These are phyloP conservation scores for Glonium stellatum DNA, from an alignment of 495 filamentous ascomycete species.

Conservation along the genomic window DNA sequence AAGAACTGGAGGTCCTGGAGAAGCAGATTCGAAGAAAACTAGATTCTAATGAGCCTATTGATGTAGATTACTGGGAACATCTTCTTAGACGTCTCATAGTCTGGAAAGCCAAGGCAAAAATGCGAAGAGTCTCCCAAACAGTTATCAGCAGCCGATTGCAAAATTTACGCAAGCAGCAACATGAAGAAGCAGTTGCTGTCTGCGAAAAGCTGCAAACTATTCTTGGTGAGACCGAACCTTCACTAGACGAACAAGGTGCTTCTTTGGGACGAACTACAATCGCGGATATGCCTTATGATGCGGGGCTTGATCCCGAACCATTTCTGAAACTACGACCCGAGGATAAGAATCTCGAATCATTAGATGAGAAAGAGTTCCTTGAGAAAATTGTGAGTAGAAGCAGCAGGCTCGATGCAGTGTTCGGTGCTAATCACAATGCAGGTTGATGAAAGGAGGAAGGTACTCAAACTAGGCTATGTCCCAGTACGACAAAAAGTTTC, in stretches of 20 bases:
- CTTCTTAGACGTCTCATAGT: constrained; percentile 75
- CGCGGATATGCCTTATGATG: constrained; percentile 5
- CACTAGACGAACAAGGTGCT: neutral
- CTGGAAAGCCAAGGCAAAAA: constrained; percentile 84
- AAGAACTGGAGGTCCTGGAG: constrained; percentile 78
- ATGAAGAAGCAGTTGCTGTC: constrained; percentile 59
- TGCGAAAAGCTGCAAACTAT: constrained; percentile 47
- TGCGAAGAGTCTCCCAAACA: constrained; percentile 71
- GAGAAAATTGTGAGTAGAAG: constrained; percentile 46
- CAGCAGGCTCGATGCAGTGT: neutral
- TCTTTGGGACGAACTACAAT: neutral
- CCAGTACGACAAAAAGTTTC: constrained; percentile 48
- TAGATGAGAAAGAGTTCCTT: constrained; percentile 58
- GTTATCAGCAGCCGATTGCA: constrained; percentile 69
- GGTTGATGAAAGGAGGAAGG: constrained; percentile 54
- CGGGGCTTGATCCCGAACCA: constrained; percentile 61
- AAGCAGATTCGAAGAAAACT: constrained; percentile 77
- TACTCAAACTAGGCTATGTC: constrained; percentile 63
- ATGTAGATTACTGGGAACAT: constrained; percentile 97
- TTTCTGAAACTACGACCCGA: constrained; percentile 60
- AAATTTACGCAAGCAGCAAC: constrained; percentile 59
- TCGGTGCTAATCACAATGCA: constrained; percentile 23
- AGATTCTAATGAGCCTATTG: constrained; percentile 81
- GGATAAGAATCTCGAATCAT: constrained; percentile 56
- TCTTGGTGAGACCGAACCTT: constrained; percentile 1